Conservation (phyloP, 768 basidiomycete species). For the Mycena amicta region DNA sequence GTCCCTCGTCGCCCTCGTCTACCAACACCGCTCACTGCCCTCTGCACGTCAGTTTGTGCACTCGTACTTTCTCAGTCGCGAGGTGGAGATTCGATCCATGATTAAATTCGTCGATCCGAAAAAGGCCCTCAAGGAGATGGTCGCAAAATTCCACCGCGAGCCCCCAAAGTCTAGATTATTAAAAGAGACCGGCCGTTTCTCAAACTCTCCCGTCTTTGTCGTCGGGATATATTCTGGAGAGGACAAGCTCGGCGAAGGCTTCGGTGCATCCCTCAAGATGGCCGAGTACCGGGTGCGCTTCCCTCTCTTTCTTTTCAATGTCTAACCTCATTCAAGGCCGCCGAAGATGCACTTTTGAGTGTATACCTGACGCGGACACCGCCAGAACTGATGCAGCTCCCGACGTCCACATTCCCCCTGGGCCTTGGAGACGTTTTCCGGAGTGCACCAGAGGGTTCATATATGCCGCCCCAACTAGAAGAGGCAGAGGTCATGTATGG, state of each 20-base stretch:
- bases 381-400: conserved; percentile 65
- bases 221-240: conserved; percentile 88
- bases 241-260: conserved; percentile 91
- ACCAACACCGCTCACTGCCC: conserved; percentile 82
- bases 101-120: conserved; percentile 86
- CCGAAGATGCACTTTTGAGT: conserved; percentile 82
- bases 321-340: conserved; percentile 52
- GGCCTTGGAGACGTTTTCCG: conserved; percentile 57
- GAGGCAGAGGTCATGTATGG: conserved; percentile 69
- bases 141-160: conserved; percentile 67
- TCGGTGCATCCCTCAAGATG: conserved; percentile 92
- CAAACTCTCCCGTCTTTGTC: conserved; percentile 91
- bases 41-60: conserved; percentile 90
- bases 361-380: conserved; percentile 83
- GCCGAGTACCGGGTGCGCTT: conserved; percentile 85
- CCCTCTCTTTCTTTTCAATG: conserved; percentile 5
- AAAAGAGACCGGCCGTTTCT: conserved; percentile 90
- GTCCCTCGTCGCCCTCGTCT: conserved; percentile 85
- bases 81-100: conserved; percentile 77
- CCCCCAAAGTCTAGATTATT: conserved; percentile 74
- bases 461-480: conserved; percentile 56
- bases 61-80: conserved; percentile 83
- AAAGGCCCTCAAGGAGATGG: conserved; percentile 71
- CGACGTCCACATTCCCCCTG: conserved; percentile 72
- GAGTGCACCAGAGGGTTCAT: conserved; percentile 45